Percentiles rank a stretch among this genome's conserved stretches.
phyloP scores from a whole-genome alignment of 768 basidiomycete species.

The Dendrothele bispora region DNA sequence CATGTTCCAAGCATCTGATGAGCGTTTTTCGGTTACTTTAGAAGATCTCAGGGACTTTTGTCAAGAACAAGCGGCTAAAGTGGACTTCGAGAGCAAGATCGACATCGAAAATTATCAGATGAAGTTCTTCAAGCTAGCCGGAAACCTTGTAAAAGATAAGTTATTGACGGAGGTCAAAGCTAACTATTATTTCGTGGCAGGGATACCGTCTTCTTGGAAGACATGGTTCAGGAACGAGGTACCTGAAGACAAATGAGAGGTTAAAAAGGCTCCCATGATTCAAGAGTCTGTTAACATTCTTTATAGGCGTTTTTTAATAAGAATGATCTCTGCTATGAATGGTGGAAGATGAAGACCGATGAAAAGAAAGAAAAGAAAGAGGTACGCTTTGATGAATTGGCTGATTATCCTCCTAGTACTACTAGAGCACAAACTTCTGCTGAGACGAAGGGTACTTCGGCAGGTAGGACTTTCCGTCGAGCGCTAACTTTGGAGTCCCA shows the following conservation, averaged over 20 bases:
- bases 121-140: constrained; percentile 7
- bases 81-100: not conserved
- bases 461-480: no score
- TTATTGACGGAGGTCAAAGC: constrained; percentile 1
- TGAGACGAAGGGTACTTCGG: not conserved
- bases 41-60: constrained; percentile 9
- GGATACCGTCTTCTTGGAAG: constrained; percentile 9
- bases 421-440: not conserved
- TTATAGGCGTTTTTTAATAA: constrained; percentile 8
- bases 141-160: constrained; percentile 4
- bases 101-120: constrained; percentile 11
- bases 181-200: constrained; percentile 11
- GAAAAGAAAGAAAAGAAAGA: not conserved
- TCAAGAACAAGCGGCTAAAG: constrained; percentile 5
- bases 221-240: constrained; percentile 4
- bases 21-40: not conserved
- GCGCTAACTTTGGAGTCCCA: no score
- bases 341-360: constrained; percentile 1
- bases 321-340: constrained; percentile 3
- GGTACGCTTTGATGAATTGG: no score
- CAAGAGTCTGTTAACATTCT: constrained; percentile 5
- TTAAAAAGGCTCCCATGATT: constrained; percentile 3
- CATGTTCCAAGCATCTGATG: not conserved
- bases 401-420: no score
- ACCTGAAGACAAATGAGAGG: constrained; percentile 5